These are phyloP conservation scores for Clathrospora elynae DNA, from an alignment of 2,329 filamentous ascomycete species.

Conservation along the genomic window DNA sequence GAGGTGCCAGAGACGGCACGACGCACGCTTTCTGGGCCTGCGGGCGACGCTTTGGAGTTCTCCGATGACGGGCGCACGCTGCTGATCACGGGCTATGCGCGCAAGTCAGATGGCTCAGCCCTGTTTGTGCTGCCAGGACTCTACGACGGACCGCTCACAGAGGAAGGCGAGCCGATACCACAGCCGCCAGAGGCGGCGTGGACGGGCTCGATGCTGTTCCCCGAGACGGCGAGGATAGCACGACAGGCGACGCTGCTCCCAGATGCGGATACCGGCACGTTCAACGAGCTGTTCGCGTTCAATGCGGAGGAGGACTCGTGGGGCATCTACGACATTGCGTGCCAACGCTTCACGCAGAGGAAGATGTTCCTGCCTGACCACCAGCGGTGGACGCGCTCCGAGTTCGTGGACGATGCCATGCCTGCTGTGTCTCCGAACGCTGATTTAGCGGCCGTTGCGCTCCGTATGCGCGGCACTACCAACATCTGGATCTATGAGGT, in stretches of 20 bases:
- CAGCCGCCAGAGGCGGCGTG: constrained; percentile 45
- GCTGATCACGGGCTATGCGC: constrained; percentile 47
- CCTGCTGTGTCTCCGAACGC: constrained; percentile 48
- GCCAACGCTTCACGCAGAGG: constrained; percentile 46
- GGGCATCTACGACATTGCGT: constrained; percentile 49
- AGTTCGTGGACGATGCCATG: constrained; percentile 49
- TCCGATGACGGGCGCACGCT: constrained; percentile 49
- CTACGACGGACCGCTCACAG: constrained; percentile 48
- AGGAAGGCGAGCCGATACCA: constrained; percentile 48
- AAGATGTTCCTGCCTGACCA: constrained; percentile 49
- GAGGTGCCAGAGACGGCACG: constrained; percentile 53
- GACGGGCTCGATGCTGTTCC: constrained; percentile 50
- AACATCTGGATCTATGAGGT: constrained; percentile 49
- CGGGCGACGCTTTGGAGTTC: constrained; percentile 47
- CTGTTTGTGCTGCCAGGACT: constrained; percentile 47
- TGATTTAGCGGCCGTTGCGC: constrained; percentile 47
- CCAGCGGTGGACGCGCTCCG: constrained; percentile 46
- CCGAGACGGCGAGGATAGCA: constrained; percentile 46
- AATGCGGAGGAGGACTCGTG: constrained; percentile 49
- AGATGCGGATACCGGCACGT: constrained; percentile 45
- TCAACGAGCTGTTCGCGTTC: constrained; percentile 50
- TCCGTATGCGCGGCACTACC: constrained; percentile 47
- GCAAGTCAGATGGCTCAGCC: constrained; percentile 44
- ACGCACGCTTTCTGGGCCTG: constrained; percentile 45
- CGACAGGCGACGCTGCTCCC: constrained; percentile 48